Conservation (phyloP, 2,329 filamentous ascomycete genomes). For the Neopestalotiopsis rosae region DNA sequence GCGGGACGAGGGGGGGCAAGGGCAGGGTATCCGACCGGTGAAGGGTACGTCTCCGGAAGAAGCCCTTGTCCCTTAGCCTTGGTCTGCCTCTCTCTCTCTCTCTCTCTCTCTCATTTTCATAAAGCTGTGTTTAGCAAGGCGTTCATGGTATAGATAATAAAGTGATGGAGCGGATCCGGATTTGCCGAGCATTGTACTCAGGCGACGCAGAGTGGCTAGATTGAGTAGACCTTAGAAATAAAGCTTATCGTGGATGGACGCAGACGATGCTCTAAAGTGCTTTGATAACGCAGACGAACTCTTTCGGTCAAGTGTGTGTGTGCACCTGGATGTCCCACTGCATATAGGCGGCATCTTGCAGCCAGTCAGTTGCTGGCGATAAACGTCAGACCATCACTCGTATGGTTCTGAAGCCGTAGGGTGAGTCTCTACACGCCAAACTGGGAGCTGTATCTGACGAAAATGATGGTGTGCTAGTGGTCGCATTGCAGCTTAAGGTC, state of each 20-base stretch:
- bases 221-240: constrained; percentile 8
- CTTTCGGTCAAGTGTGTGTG: background rate
- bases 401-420: background rate
- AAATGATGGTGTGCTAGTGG: background rate
- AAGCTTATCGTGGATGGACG: constrained; percentile 8
- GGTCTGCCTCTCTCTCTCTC: background rate
- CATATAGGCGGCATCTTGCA: background rate
- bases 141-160: background rate
- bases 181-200: background rate
- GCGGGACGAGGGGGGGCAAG: background rate
- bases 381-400: background rate
- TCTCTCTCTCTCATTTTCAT: background rate
- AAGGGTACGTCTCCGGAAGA: background rate
- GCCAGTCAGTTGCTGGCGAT: background rate
- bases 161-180: background rate
- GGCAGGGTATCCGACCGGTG: background rate
- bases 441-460: background rate
- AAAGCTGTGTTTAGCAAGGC: constrained; percentile 9
- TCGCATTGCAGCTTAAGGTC: too few relatives aligned
- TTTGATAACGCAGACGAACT: constrained; percentile 9
- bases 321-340: background rate
- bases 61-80: too few relatives aligned
- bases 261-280: background rate
- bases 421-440: background rate
- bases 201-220: background rate